Percentiles rank a stretch among this genome's conserved stretches.
Conservation (phyloP, 441 rosid species). For the Viola pubescens region DNA sequence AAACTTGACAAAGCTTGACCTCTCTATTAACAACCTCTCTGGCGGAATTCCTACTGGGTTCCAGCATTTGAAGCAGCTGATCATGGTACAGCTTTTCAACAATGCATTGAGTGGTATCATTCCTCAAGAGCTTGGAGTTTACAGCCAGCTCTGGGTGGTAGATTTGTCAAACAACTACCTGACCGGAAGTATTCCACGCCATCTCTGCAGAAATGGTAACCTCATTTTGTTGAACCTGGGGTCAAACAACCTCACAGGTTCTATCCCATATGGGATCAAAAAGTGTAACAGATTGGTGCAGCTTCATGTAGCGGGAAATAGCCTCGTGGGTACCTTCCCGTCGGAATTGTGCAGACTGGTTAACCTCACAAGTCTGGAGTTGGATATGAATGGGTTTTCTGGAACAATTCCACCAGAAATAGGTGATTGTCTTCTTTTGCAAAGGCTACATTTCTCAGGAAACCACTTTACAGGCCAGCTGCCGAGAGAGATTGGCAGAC, state of each 20-base stretch:
- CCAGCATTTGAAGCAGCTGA: slow-evolving; percentile 51
- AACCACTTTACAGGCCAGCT: slow-evolving; percentile 54
- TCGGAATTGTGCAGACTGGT: slow-evolving; percentile 51
- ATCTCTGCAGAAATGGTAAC: slow-evolving; percentile 47
- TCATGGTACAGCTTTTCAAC: slow-evolving; percentile 73
- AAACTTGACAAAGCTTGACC: slow-evolving; percentile 75
- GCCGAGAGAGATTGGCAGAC: slow-evolving; percentile 66
- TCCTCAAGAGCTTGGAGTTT: slow-evolving; percentile 61
- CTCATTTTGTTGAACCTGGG: slow-evolving; percentile 59
- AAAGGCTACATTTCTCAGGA: slow-evolving; percentile 59
- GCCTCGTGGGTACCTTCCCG: slow-evolving; percentile 61
- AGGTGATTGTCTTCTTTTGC: slow-evolving; percentile 51
- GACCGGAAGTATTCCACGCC: slow-evolving; percentile 57
- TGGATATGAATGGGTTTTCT: slow-evolving; percentile 60
- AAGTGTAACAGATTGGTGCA: slow-evolving; percentile 60
- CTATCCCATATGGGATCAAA: slow-evolving; percentile 52
- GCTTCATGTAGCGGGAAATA: slow-evolving; percentile 57
- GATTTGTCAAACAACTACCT: slow-evolving; percentile 73
- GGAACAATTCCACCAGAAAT: slow-evolving; percentile 63
- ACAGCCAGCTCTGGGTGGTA: slow-evolving; percentile 68
- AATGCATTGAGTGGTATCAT: slow-evolving; percentile 59
- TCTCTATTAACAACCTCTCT: slow-evolving; percentile 65
- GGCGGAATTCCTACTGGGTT: slow-evolving; percentile 75
- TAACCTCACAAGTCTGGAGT: slow-evolving; percentile 57
- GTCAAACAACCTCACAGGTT: slow-evolving; percentile 57